phyloP scores from a whole-genome alignment of 208 protist species.

The Crithidia acanthocephali region DNA sequence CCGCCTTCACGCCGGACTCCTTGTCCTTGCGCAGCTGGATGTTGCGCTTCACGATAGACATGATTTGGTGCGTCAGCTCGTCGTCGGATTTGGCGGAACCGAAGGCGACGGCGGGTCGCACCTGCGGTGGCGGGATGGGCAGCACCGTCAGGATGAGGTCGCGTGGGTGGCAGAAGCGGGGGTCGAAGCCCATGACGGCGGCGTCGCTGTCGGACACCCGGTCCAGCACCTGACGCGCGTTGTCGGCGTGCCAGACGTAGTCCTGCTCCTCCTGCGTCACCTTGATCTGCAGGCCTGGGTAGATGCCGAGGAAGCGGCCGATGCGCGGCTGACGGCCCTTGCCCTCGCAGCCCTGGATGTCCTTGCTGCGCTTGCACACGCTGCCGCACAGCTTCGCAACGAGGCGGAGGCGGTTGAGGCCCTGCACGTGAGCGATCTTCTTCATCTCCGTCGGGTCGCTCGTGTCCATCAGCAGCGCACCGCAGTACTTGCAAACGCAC shows the following conservation, averaged over 20 bases:
- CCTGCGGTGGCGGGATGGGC: conserved; percentile 97
- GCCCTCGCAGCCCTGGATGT: conserved; percentile 68
- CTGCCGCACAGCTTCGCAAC: conserved; percentile 70
- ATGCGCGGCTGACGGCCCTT: conserved; percentile 84
- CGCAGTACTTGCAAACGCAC: conserved; percentile 98
- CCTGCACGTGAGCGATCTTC: conserved; percentile 56
- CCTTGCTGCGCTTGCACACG: conserved; percentile 58
- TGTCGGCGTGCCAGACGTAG: conserved; percentile 75
- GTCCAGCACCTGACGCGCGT: conserved; percentile 73
- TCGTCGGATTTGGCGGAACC: conserved; percentile 91
- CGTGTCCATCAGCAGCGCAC: conserved; percentile 85
- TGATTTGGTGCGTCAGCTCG: conserved; percentile 98
- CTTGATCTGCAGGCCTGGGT: conserved; percentile 73
- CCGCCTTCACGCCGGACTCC: conserved; percentile 86
- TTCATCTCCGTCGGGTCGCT: conserved; percentile 49
- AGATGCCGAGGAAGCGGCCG: conserved; percentile 71
- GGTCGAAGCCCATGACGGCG: conserved; percentile 76
- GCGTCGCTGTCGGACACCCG: conserved; percentile 75
- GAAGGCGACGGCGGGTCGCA: conserved; percentile 97
- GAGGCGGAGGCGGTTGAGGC: conserved; percentile 76
- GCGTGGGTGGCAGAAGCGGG: conserved; percentile 75
- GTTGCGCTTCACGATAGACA: conserved; percentile 98
- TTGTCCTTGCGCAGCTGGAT: conserved; percentile 89
- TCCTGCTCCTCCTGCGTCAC: conserved; percentile 83
- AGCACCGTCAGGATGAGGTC: conserved; percentile 96